A percentile compares a stretch with the other conserved stretches of the same genome.
Conservation (phyloP, 352 stramenopile genomes). For the Globisporangium cylindrosporum region DNA sequence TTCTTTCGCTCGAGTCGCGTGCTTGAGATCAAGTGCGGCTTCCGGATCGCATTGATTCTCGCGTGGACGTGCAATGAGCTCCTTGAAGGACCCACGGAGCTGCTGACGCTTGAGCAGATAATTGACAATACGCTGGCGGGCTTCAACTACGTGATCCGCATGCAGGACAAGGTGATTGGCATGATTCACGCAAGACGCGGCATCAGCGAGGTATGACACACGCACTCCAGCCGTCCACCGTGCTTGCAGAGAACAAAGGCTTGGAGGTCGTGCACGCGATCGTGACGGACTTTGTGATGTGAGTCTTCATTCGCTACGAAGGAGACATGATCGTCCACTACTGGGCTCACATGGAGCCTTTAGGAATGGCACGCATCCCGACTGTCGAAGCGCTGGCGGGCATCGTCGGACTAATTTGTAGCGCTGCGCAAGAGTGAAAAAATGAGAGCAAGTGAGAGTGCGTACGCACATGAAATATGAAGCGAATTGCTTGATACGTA, state of each 20-base stretch:
- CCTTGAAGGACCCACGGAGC: neutral
- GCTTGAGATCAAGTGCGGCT: neutral
- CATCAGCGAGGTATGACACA: neutral
- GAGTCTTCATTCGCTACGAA: neutral
- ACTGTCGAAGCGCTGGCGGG: neutral
- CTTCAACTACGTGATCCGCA: constrained; percentile 1
- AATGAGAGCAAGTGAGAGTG: neutral
- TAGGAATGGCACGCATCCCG: neutral
- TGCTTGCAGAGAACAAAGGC: neutral
- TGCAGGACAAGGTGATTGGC: neutral
- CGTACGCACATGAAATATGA: neutral
- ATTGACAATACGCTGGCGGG: neutral
- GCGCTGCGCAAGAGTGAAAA: neutral
- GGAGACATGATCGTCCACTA: neutral
- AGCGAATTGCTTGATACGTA: neutral
- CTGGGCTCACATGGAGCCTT: neutral
- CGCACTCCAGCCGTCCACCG: neutral
- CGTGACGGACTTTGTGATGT: neutral
- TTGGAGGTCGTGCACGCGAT: neutral
- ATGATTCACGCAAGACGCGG: neutral
- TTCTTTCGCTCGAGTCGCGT: neutral
- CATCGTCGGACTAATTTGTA: neutral
- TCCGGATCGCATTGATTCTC: neutral
- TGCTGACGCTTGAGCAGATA: neutral
- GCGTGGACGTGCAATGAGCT: neutral